Conservation (phyloP, 176 grass and related monocot genomes). For the Eragrostis curvula region DNA sequence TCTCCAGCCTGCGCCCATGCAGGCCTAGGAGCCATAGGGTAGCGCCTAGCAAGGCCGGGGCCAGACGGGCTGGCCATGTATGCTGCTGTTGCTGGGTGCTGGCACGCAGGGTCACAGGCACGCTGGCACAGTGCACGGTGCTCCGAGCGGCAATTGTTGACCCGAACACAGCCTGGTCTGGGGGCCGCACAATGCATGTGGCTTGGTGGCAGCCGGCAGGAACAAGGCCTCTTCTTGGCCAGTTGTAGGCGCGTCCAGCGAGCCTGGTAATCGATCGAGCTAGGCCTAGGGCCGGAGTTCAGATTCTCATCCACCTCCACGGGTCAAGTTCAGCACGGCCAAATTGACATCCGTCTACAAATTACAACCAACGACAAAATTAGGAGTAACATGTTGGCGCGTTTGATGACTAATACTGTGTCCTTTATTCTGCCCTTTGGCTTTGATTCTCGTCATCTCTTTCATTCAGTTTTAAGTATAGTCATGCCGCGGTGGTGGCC, state of each 20-base stretch:
- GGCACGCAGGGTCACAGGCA: neutral
- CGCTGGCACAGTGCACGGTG: neutral
- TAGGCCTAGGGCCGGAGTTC: too few species aligned
- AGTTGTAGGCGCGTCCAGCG: neutral
- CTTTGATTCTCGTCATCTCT: too few species aligned
- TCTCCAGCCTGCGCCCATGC: conserved; percentile 13
- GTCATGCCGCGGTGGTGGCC: too few species aligned
- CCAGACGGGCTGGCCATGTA: neutral
- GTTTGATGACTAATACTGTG: too few species aligned
- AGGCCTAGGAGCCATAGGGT: conserved; percentile 27
- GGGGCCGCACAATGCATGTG: too few species aligned
- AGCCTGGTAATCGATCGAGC: neutral
- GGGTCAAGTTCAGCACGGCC: neutral
- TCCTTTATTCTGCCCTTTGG: too few species aligned
- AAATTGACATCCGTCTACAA: neutral
- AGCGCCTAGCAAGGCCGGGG: neutral
- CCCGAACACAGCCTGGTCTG: conserved; percentile 37
- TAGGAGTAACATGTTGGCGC: too few species aligned
- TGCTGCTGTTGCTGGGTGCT: neutral
- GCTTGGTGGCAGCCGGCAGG: neutral
- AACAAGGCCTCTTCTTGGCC: neutral
- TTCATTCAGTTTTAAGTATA: too few species aligned
- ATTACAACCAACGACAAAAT: neutral
- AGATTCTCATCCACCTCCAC: neutral
- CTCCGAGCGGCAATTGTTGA: conserved; percentile 30